Percentiles rank a stretch among this genome's conserved stretches.
These are phyloP conservation scores for Saccharomycopsis guyanensis DNA, from an alignment of 805 yeast species.

Conservation along the genomic window DNA sequence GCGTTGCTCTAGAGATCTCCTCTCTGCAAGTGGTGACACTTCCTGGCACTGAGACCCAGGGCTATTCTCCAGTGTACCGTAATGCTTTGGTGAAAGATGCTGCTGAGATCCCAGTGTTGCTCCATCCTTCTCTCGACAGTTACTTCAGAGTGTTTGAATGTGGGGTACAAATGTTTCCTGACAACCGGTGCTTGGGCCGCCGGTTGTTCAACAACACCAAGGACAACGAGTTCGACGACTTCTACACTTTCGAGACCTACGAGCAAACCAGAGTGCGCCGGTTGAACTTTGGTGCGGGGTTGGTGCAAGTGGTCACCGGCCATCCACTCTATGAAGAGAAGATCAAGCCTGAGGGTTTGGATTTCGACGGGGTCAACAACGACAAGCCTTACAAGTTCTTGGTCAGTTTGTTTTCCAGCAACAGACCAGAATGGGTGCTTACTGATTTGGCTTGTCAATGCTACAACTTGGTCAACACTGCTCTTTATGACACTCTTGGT, in stretches of 20 bases:
- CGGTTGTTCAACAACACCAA: neutral
- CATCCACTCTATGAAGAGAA: neutral
- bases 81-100: slow-evolving; percentile 30
- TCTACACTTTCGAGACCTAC: slow-evolving; percentile 24
- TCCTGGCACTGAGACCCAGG: slow-evolving; percentile 31
- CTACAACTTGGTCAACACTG: slow-evolving; percentile 45
- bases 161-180: slow-evolving; percentile 23
- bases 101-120: neutral
- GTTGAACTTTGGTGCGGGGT: slow-evolving; percentile 17
- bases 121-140: slow-evolving; percentile 33
- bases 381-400: slow-evolving; percentile 16
- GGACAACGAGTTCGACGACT: neutral
- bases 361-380: neutral
- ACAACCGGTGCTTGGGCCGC: slow-evolving; percentile 27
- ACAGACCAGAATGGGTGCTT: slow-evolving; percentile 62
- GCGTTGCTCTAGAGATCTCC: neutral
- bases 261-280: slow-evolving; percentile 36
- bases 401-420: slow-evolving; percentile 48
- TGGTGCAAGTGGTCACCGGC: slow-evolving; percentile 5
- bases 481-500: slow-evolving; percentile 51
- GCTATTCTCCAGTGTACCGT: slow-evolving; percentile 47
- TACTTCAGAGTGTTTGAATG: slow-evolving; percentile 28
- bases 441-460: slow-evolving; percentile 60
- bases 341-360: slow-evolving; percentile 22
- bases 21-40: neutral